Evolutionary conservation across 257 asterid species (phyloP).

Genomic region (Solanum appendiculatum): DNA sequence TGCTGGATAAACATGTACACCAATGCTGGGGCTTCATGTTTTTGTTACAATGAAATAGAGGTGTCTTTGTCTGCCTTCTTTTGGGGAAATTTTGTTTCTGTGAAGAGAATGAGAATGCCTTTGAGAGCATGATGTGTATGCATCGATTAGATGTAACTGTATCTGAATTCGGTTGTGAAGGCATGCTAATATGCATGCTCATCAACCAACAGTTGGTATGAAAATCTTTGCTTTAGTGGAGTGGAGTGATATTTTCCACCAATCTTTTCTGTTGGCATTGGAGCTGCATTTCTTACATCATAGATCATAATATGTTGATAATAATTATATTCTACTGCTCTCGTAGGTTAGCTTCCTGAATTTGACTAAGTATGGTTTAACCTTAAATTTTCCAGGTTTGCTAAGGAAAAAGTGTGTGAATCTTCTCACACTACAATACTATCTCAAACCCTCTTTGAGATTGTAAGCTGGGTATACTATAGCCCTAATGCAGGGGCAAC

Average conservation of each 20-base stretch:
- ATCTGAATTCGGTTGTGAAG: background rate
- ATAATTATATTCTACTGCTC: background rate
- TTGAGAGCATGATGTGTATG: background rate
- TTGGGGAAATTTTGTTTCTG: background rate
- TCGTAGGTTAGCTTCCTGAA: background rate
- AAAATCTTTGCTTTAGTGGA: background rate
- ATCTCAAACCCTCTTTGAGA: slow-evolving; percentile 3
- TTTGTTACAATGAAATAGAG: background rate
- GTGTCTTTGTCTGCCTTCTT: background rate
- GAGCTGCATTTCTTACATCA: background rate
- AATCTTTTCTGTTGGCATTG: background rate
- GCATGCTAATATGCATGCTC: background rate
- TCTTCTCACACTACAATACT: slow-evolving; percentile 1
- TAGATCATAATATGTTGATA: background rate
- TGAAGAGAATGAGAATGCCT: background rate
- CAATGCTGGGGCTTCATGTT: background rate
- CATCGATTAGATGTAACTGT: background rate
- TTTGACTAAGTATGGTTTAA: background rate
- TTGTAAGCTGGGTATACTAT: background rate
- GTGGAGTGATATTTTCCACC: background rate
- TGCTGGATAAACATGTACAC: background rate
- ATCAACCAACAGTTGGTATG: background rate
- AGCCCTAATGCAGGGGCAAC: slow-evolving; percentile 78
- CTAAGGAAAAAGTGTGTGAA: slow-evolving; percentile 3
- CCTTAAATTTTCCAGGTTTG: slow-evolving; percentile 29